Evolutionary conservation across 306 rosid genomes (phyloP), one percentile per base, ranked within the genome.

Genomic region (Senna tora): DNA sequence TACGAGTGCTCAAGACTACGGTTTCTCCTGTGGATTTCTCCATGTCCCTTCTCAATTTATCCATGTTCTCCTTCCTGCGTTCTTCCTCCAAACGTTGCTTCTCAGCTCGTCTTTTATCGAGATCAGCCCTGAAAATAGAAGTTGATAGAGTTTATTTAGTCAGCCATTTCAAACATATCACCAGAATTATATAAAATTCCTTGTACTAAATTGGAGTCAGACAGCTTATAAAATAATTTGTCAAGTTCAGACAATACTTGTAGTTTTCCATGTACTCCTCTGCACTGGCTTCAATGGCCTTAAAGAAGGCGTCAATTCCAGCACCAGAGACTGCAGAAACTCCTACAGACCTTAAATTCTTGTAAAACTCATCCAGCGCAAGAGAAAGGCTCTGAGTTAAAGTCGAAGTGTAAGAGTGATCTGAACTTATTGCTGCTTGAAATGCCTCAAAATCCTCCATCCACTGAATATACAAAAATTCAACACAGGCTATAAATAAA

Each of bases 401-500:
- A 41, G 82, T 83, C 22, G 94, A 86, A 0, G 87, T 58, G 65
- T 89, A 86, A 0, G 96, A 86, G 45, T 69, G 57, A 66, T 92
- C 94, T 50, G 85, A 71, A 75, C 85, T 83, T 43, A 70, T 72
- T 9, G 96, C 92, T 45, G 84, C 82, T 80, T 89, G 92, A 86
- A 92, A 89, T 9, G 84, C 83, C 85, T 89, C 97, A 64, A 89
- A 92, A 64, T 92, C 97, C 60, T 92, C 80, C 94, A 92, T 92
- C 97, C 97, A 92, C 96, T 92, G 77, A 47, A 85, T 12, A 65
- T 67, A 85, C 36, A 56, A 47, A 32, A 63, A 72, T 38, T 74
- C 71, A 62, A 67, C 12, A 57, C 13, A 77, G 34, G 51, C 11
- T 7, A 30, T 42, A 38, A 33, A 20, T 38, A 65, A 54, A 62